phyloP scores from a whole-genome alignment of 2,329 filamentous ascomycete genomes.

The Fusarium proliferatum region DNA sequence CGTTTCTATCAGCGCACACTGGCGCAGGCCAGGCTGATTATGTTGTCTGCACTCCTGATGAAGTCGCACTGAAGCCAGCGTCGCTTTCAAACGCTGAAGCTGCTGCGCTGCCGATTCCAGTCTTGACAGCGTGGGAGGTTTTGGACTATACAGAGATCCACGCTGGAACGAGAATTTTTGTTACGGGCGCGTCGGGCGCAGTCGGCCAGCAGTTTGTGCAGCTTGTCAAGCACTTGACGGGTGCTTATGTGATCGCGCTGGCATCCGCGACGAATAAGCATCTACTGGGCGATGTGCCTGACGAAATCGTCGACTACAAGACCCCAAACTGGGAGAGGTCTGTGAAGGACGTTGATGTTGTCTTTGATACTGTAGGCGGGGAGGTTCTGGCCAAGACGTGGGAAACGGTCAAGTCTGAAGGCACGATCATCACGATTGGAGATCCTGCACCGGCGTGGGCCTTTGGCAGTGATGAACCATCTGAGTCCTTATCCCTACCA shows the following conservation, averaged over 20 bases:
- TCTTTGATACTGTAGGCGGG: slow-evolving; percentile 17
- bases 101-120: slow-evolving; percentile 9
- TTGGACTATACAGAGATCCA: background rate
- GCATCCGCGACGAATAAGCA: slow-evolving; percentile 40
- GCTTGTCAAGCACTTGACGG: slow-evolving; percentile 36
- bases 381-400: slow-evolving; percentile 44
- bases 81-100: slow-evolving; percentile 3
- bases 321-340: slow-evolving; percentile 35
- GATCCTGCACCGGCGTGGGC: slow-evolving; percentile 51
- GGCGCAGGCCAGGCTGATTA: slow-evolving; percentile 16
- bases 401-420: slow-evolving; percentile 45
- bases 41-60: background rate
- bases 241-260: slow-evolving; percentile 44
- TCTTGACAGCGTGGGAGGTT: slow-evolving; percentile 23
- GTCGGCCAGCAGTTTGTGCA: slow-evolving; percentile 45
- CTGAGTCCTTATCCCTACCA: slow-evolving; percentile 29
- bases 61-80: slow-evolving; percentile 4
- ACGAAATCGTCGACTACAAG: slow-evolving; percentile 45
- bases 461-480: slow-evolving; percentile 31
- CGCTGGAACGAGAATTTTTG: background rate
- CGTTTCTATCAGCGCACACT: background rate
- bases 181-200: slow-evolving; percentile 15
- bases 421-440: slow-evolving; percentile 50
- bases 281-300: slow-evolving; percentile 29
- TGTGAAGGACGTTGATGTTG: background rate